phyloP scores from a whole-genome alignment of 345 rosid species.

The Geranium rotundifolium region DNA sequence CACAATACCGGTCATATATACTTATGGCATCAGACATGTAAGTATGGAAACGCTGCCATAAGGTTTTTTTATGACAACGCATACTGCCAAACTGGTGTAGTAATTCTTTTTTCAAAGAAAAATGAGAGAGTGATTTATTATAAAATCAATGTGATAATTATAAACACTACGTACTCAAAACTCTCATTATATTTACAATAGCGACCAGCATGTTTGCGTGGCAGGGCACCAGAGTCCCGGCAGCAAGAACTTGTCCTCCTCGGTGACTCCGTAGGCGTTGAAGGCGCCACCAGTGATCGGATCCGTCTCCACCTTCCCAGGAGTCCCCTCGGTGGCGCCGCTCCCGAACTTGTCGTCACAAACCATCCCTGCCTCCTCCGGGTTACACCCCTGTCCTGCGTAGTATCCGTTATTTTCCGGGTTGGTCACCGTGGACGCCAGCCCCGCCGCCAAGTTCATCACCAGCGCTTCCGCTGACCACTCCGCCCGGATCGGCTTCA shows the following conservation, averaged over 20 bases:
- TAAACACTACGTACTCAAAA: too few species aligned
- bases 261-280: constrained; percentile 1
- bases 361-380: background rate
- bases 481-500: background rate
- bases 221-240: constrained; percentile 3
- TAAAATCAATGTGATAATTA: too few species aligned
- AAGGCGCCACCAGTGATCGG: constrained; percentile 1
- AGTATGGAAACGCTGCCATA: too few species aligned
- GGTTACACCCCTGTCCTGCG: background rate
- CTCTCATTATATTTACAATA: too few species aligned
- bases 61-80: too few species aligned
- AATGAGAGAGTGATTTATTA: too few species aligned
- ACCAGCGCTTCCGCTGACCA: constrained; percentile 2
- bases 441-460: constrained; percentile 2
- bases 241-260: constrained; percentile 2
- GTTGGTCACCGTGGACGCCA: constrained; percentile 4
- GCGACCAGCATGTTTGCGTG: constrained; percentile 1
- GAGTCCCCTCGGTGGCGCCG: background rate
- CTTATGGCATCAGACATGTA: too few species aligned
- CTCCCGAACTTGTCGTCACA: background rate
- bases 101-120: too few species aligned
- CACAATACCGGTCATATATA: too few species aligned
- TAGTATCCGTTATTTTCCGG: background rate
- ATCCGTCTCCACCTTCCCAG: constrained; percentile 2
- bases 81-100: too few species aligned